A percentile compares a stretch with the other conserved stretches of the same genome.
Conservation (phyloP, 2,329 filamentous ascomycete genomes). For the Rhinocladiella mackenziei region DNA sequence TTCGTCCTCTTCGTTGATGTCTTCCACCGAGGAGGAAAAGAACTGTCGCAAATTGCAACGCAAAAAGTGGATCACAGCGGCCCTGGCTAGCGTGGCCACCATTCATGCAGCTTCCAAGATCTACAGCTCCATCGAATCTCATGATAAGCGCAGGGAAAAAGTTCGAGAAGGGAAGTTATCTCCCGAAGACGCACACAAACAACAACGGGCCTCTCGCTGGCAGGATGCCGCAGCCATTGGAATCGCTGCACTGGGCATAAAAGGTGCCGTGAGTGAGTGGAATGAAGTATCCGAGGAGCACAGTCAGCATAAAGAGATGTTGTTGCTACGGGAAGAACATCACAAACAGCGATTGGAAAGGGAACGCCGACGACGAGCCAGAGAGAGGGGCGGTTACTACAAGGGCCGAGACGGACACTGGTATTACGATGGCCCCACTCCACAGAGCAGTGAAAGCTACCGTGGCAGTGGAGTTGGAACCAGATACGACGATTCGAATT, state of each 20-base stretch:
- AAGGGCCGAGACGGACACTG: conserved; percentile 29
- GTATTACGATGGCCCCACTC: conserved; percentile 27
- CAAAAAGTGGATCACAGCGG: conserved; percentile 64
- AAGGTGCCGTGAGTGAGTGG: conserved; percentile 63
- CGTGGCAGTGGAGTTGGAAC: conserved; percentile 10
- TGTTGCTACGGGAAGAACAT: conserved; percentile 43
- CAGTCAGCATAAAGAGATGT: conserved; percentile 53
- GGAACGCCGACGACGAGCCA: conserved; percentile 20
- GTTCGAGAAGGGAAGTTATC: conserved; percentile 61
- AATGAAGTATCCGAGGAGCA: conserved; percentile 64
- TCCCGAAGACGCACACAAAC: conserved; percentile 59
- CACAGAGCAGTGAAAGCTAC: conserved; percentile 22
- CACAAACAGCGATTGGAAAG: conserved; percentile 28
- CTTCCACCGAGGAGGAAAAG: conserved; percentile 60
- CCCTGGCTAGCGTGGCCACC: conserved; percentile 63
- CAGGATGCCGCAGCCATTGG: conserved; percentile 63
- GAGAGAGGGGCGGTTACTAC: conserved; percentile 27
- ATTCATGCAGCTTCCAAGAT: conserved; percentile 65
- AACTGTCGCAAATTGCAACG: conserved; percentile 61
- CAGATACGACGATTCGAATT: conserved; percentile 17
- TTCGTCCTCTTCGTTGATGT: conserved; percentile 52
- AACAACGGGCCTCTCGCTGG: conserved; percentile 59
- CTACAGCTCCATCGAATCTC: conserved; percentile 60
- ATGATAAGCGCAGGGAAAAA: conserved; percentile 57
- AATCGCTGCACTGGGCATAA: conserved; percentile 66